These are phyloP conservation scores for Talaromyces albobiverticillius DNA, from an alignment of 2,329 filamentous ascomycete genomes.

Conservation along the genomic window DNA sequence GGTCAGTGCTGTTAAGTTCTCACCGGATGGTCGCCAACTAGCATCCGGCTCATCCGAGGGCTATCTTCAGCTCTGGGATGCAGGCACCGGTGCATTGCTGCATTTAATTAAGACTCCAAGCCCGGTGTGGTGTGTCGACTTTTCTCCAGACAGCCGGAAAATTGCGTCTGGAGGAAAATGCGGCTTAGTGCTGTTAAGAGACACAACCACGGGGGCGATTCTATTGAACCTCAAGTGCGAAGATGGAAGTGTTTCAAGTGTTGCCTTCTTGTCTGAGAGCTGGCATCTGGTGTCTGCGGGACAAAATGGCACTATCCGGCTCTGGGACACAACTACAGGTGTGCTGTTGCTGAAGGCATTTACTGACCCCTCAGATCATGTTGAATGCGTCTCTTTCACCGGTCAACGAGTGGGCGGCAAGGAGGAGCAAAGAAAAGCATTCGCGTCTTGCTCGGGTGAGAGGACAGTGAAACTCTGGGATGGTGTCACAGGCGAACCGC, in stretches of 20 bases:
- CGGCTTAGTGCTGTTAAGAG: background rate
- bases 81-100: background rate
- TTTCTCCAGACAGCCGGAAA: background rate
- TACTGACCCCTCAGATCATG: no score
- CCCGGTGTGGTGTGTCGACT: background rate
- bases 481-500: background rate
- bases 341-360: background rate
- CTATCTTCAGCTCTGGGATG: background rate
- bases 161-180: background rate
- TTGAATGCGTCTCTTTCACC: no score
- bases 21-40: background rate
- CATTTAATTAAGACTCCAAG: background rate
- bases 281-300: background rate
- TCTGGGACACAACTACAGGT: background rate
- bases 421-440: no score
- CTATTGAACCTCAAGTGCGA: background rate
- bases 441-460: background rate
- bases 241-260: background rate
- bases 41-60: background rate
- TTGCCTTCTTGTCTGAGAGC: background rate
- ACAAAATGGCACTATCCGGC: background rate
- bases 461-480: background rate
- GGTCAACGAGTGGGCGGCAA: no score
- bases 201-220: background rate
- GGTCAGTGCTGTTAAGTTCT: background rate